Evolutionary conservation across 345 rosid genomes (phyloP).

Genomic region (Bruguiera sexangula): DNA sequence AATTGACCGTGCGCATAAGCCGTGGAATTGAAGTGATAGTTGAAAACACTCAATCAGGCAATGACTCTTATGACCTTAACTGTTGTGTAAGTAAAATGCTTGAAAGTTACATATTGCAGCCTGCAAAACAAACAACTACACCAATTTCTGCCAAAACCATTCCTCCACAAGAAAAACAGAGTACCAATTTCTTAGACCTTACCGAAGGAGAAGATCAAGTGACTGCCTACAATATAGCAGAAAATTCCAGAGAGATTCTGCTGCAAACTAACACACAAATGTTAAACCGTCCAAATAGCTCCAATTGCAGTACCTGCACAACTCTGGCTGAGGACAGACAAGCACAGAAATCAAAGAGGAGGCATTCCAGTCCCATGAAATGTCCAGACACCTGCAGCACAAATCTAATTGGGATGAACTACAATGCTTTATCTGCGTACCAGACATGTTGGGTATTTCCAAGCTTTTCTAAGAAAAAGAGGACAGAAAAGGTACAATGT

Average conservation of each 20-base stretch:
- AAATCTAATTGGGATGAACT: conserved; percentile 35
- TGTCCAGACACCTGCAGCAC: conserved; percentile 24
- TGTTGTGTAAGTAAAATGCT: conserved; percentile 26
- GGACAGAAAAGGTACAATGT: conserved; percentile 42
- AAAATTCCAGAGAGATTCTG: conserved; percentile 6
- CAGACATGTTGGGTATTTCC: conserved; percentile 32
- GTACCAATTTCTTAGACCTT: conserved; percentile 5
- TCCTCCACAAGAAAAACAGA: conserved; percentile 10
- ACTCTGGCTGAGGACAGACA: conserved; percentile 23
- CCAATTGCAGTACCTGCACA: conserved; percentile 10
- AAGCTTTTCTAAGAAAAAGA: conserved; percentile 38
- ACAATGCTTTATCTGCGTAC: conserved; percentile 38
- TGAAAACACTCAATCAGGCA: conserved; percentile 28
- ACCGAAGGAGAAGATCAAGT: conserved; percentile 2
- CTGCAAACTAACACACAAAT: conserved; percentile 13
- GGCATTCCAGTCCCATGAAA: conserved; percentile 9
- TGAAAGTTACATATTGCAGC: conserved; percentile 16
- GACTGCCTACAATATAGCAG: conserved; percentile 11
- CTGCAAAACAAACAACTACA: conserved; percentile 32
- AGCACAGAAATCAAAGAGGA: conserved; percentile 32
- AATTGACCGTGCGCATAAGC: conserved; percentile 9
- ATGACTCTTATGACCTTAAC: conserved; percentile 14
- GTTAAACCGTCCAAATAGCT: conserved; percentile 15
- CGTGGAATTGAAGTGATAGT: conserved; percentile 37
- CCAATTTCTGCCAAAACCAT: conserved; percentile 30